These are phyloP conservation scores for Myrmaecium sp. DNA, from an alignment of 2,329 filamentous ascomycete genomes.

Conservation along the genomic window DNA sequence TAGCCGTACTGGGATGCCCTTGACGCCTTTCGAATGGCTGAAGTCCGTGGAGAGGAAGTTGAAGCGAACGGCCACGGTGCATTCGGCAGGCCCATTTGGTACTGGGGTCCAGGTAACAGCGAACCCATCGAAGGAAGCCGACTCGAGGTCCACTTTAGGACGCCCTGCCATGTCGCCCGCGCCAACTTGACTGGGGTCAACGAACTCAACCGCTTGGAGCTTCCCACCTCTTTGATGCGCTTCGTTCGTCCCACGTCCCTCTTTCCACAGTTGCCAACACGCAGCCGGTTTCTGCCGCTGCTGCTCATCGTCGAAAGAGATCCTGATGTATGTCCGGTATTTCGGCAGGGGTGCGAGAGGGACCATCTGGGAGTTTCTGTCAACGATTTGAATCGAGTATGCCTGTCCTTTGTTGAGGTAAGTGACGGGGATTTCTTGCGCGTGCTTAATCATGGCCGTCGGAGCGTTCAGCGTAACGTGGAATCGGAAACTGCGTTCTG, in stretches of 20 bases:
- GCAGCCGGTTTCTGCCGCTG: constrained; percentile 67
- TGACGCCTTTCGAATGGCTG: constrained; percentile 96
- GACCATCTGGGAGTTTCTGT: constrained; percentile 46
- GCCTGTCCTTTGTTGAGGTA: constrained; percentile 97
- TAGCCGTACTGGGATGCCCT: constrained; percentile 84
- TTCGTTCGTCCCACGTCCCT: constrained; percentile 88
- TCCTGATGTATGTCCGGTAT: constrained; percentile 83
- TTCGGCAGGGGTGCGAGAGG: constrained; percentile 39
- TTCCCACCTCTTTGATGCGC: constrained; percentile 86
- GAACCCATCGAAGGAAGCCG: constrained; percentile 81
- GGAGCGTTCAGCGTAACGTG: constrained; percentile 82
- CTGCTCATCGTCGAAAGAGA: constrained; percentile 93
- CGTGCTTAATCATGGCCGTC: constrained; percentile 85
- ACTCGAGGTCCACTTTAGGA: constrained; percentile 32
- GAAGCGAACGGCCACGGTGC: constrained; percentile 80
- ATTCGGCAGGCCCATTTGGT: constrained; percentile 53
- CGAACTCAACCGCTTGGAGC: constrained; percentile 86
- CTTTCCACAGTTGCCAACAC: constrained; percentile 91
- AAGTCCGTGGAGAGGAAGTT: constrained; percentile 98
- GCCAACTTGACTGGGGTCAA: constrained; percentile 45
- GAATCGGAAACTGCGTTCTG: constrained; percentile 59
- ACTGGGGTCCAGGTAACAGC: constrained; percentile 68
- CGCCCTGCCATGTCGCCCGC: constrained; percentile 31
- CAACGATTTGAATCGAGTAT: constrained; percentile 71
- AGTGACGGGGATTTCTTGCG: constrained; percentile 86